Evolutionary conservation across 2,329 filamentous ascomycete species (phyloP), one percentile per base, ranked within the genome.

Genomic region (Torrubiella hemipterigena): DNA sequence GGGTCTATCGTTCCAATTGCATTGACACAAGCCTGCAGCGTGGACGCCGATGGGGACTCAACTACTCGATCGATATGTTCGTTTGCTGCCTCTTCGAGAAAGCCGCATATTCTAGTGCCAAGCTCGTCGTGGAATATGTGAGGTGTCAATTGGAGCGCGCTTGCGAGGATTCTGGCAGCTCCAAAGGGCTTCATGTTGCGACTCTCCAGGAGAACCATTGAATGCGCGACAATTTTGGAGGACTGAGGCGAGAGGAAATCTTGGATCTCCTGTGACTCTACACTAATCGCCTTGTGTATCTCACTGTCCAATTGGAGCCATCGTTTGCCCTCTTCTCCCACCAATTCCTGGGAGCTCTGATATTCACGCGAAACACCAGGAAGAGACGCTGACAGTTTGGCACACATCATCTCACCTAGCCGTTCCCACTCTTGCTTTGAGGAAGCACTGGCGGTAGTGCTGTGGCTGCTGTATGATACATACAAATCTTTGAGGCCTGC

Each of bases 301-400:
- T 59, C 55, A 2, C 62, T 62, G 1, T 61, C 62, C 8, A 85
- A 54, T 2, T 67, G 56, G 37, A 81, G 78, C 58, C 84, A 84
- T 1, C 81, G 75, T 27, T 65, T 61, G 0, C 77, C 77, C 43
- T 81, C 70, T 6, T 75, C 64, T 8, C 73, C 70, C 17, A 93
- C 65, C 24, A 63, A 61, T 30, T 73, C 66, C 49, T 94, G 85
- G 0, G 84, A 93, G 25, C 66, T 65, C 17, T 71, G 66, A 42
- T 82, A 82, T 13, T 85, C 81, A 38, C 79, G 79, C 0, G 85
- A 86, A 34, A 89, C 76, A 47, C 89, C 85, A 1, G 87, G 85
- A 5, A 83, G 67, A 1, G 85, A 93, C 6, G 73, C 71, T 32
- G 76, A 77, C 34, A 94, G 75, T 22, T 70, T 67, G 19, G 73